A percentile compares a stretch with the other conserved stretches of the same genome.
phyloP scores from a whole-genome alignment of 768 basidiomycete genomes.

The Crassisporium funariophilum region DNA sequence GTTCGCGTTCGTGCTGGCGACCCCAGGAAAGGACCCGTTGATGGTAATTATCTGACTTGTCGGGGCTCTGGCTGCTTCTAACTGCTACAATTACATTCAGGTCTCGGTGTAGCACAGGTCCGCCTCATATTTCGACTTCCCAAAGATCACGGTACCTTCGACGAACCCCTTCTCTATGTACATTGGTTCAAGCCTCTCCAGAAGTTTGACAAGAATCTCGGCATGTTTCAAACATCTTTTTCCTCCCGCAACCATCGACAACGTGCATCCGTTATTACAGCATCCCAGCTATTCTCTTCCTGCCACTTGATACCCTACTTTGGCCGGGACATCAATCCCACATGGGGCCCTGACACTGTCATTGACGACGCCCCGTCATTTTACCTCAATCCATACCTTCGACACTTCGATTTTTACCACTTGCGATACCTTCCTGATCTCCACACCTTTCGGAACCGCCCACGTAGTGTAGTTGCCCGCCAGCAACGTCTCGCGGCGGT shows the following conservation, averaged over 20 bases:
- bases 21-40: neutral
- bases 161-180: slow-evolving; percentile 4
- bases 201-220: neutral
- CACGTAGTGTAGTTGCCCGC: no score
- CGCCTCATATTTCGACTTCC: slow-evolving; percentile 13
- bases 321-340: slow-evolving; percentile 1
- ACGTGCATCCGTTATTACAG: slow-evolving; percentile 9
- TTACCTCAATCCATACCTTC: slow-evolving; percentile 33
- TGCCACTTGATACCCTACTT: slow-evolving; percentile 19
- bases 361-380: slow-evolving; percentile 22
- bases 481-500: no score
- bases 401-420: slow-evolving; percentile 27
- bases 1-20: neutral
- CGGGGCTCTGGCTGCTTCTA: neutral
- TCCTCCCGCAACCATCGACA: slow-evolving; percentile 7
- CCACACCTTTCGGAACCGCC: neutral
- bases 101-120: slow-evolving; percentile 7
- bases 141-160: neutral
- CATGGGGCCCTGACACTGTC: slow-evolving; percentile 20
- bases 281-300: slow-evolving; percentile 1
- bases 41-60: neutral
- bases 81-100: neutral
- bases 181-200: slow-evolving; percentile 15
- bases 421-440: slow-evolving; percentile 19
- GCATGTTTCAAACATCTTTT: slow-evolving; percentile 6